Evolutionary conservation across 108 stramenopile species (phyloP).

Genomic region (Conticribra weissflogii): DNA sequence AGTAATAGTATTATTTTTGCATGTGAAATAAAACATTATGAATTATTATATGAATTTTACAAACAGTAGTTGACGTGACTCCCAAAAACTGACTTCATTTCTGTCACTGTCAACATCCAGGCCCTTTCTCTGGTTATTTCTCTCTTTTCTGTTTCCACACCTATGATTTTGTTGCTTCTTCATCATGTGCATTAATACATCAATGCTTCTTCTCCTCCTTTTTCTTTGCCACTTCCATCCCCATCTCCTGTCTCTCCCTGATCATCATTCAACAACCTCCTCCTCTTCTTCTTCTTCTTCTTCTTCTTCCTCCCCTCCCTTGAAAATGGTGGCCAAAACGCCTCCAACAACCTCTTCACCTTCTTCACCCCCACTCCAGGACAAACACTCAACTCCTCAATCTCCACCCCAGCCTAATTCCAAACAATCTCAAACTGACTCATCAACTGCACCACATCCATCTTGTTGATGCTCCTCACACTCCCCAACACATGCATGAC

Average conservation of each 20-base stretch:
- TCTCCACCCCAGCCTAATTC: conserved; percentile 58
- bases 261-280: conserved; percentile 12
- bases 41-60: no score
- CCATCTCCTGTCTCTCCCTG: background rate
- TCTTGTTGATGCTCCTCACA: conserved; percentile 74
- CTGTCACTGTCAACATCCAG: no score
- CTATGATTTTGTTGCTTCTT: no score
- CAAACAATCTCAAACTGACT: conserved; percentile 65
- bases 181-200: no score
- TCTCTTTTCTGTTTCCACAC: no score
- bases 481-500: conserved; percentile 67
- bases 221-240: no score
- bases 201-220: no score
- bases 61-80: background rate
- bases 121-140: no score
- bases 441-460: conserved; percentile 73
- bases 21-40: no score
- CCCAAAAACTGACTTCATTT: background rate
- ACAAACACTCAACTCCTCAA: conserved; percentile 79
- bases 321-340: conserved; percentile 84
- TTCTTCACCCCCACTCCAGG: conserved; percentile 87
- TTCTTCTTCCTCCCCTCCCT: conserved; percentile 32
- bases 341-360: conserved; percentile 72
- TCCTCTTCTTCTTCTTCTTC: no score
- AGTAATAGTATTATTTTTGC: no score